Percentiles rank a stretch among this genome's conserved stretches.
Conservation (phyloP, 768 basidiomycete genomes). For the Lanmaoa rubissima region DNA sequence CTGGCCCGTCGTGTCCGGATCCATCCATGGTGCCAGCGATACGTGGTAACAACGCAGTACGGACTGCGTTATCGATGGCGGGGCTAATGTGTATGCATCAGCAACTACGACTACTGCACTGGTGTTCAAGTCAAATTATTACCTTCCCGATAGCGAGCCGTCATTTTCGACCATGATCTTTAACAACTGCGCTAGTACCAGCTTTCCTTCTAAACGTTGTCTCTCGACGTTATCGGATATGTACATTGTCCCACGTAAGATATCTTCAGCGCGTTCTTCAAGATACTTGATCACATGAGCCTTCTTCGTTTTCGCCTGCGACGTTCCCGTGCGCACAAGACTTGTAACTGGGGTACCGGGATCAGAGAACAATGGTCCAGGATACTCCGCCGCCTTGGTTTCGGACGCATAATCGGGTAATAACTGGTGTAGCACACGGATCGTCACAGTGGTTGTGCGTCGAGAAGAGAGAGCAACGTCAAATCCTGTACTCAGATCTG, state of each 20-base stretch:
- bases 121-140: constrained; percentile 8
- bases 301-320: constrained; percentile 82
- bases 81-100: constrained; percentile 41
- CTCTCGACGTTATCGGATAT: constrained; percentile 52
- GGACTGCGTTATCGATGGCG: constrained; percentile 70
- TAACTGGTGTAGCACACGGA: constrained; percentile 66
- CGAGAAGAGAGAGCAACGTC: constrained; percentile 75
- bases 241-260: constrained; percentile 75
- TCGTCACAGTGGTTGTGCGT: constrained; percentile 63
- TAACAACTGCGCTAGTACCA: constrained; percentile 70
- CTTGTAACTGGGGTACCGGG: constrained; percentile 60
- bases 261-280: constrained; percentile 69
- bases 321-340: constrained; percentile 61
- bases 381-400: constrained; percentile 57
- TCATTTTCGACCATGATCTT: constrained; percentile 86
- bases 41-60: constrained; percentile 66
- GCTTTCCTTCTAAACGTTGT: constrained; percentile 69
- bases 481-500: constrained; percentile 67
- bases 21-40: constrained; percentile 34
- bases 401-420: constrained; percentile 66
- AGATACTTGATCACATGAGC: constrained; percentile 75
- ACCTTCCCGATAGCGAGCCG: constrained; percentile 86
- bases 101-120: not conserved
- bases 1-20: constrained; percentile 20
- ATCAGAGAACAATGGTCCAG: constrained; percentile 86